A percentile compares a stretch with the other conserved stretches of the same genome.
These are phyloP conservation scores for Eurotiales sp. DNA, from an alignment of 2,329 filamentous ascomycete genomes.

Conservation along the genomic window DNA sequence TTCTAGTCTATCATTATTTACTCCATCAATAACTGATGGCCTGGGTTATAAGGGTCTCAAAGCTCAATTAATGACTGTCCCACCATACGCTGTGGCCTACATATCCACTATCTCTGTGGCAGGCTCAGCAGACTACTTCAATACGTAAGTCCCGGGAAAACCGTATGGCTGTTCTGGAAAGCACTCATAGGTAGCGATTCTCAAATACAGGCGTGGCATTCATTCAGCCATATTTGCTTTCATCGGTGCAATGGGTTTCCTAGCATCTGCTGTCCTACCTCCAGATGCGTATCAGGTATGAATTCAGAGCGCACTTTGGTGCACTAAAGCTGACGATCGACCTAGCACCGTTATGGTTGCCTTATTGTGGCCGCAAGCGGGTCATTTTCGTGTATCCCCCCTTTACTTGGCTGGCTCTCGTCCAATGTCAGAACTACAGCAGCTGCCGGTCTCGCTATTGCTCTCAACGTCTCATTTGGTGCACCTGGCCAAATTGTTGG, in stretches of 20 bases:
- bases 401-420: conserved; percentile 66
- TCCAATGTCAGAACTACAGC: conserved; percentile 65
- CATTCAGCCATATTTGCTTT: conserved; percentile 50
- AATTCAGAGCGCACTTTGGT: no score
- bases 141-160: conserved; percentile 22
- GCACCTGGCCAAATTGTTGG: conserved; percentile 68
- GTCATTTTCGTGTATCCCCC: conserved; percentile 65
- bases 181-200: neutral
- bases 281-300: conserved; percentile 52
- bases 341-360: conserved; percentile 60
- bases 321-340: no score
- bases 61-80: conserved; percentile 64
- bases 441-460: conserved; percentile 64
- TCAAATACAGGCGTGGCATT: conserved; percentile 39
- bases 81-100: conserved; percentile 61
- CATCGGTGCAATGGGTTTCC: conserved; percentile 55
- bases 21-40: conserved; percentile 62
- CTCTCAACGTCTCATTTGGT: conserved; percentile 65
- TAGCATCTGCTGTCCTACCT: conserved; percentile 62
- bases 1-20: conserved; percentile 56
- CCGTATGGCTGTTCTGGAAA: neutral
- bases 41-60: conserved; percentile 53
- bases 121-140: conserved; percentile 58
- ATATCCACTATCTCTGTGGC: conserved; percentile 49
- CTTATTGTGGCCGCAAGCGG: conserved; percentile 65